These are phyloP conservation scores for Tuber borchii DNA, from an alignment of 495 filamentous ascomycete species.

Conservation along the genomic window DNA sequence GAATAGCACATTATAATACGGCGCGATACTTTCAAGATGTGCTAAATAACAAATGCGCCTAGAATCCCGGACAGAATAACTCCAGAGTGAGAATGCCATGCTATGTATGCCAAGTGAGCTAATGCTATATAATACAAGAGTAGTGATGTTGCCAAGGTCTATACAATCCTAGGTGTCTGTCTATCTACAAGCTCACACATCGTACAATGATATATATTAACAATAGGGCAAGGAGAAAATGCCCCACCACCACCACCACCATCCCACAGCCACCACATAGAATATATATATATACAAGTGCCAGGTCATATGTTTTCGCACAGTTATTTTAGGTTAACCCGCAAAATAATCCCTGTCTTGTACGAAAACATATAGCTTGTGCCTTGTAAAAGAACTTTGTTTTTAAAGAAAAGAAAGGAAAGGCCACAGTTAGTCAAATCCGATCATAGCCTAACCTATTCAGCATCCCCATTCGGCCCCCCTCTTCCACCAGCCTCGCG, in stretches of 20 bases:
- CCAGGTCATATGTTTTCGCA: too few relatives aligned
- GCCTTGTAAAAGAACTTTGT: background rate
- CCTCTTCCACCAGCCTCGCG: background rate
- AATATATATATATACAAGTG: background rate
- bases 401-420: background rate
- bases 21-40: background rate
- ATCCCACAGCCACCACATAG: background rate
- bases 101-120: background rate
- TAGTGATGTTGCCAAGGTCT: background rate
- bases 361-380: too few relatives aligned
- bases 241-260: background rate
- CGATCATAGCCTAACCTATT: background rate
- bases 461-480: background rate
- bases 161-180: background rate
- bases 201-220: background rate
- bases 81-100: background rate
- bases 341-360: too few relatives aligned
- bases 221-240: background rate
- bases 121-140: background rate
- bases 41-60: background rate
- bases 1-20: background rate
- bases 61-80: background rate
- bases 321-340: too few relatives aligned
- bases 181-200: background rate
- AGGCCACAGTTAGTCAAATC: background rate